Conservation (phyloP, 352 stramenopile species). For the Globisporangium viniferum region DNA sequence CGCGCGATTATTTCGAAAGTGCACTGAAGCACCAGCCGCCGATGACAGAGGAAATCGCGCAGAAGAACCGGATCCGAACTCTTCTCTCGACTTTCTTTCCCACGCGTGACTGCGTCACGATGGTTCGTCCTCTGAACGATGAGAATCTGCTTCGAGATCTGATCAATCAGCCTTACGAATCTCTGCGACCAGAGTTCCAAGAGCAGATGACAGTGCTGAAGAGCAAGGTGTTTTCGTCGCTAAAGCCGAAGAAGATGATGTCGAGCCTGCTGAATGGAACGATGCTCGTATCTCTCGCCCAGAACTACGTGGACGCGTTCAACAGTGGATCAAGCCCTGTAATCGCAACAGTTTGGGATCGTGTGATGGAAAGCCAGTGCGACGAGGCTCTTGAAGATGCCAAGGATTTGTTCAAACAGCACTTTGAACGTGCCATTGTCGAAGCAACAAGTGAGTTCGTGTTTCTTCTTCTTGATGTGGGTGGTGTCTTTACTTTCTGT, state of each 20-base stretch:
- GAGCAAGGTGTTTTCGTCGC: constrained; percentile 44
- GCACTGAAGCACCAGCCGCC: constrained; percentile 58
- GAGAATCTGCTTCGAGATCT: constrained; percentile 54
- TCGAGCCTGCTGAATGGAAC: constrained; percentile 51
- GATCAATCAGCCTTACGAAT: constrained; percentile 51
- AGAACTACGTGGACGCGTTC: constrained; percentile 66
- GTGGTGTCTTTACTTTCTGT: not conserved
- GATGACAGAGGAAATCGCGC: constrained; percentile 39
- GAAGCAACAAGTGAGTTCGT: constrained; percentile 36
- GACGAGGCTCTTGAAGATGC: constrained; percentile 56
- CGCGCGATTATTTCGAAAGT: constrained; percentile 72
- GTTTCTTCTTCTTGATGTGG: not conserved
- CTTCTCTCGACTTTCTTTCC: constrained; percentile 69
- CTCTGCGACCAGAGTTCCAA: constrained; percentile 56
- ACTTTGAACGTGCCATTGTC: constrained; percentile 27
- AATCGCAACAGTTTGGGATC: constrained; percentile 81
- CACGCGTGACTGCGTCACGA: constrained; percentile 71
- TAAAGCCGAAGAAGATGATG: constrained; percentile 70
- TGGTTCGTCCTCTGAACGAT: constrained; percentile 72
- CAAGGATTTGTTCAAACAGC: constrained; percentile 39
- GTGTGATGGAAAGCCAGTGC: constrained; percentile 71
- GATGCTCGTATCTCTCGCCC: constrained; percentile 65
- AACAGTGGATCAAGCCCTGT: constrained; percentile 69
- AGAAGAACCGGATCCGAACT: constrained; percentile 64
- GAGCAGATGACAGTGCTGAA: constrained; percentile 60